These are phyloP conservation scores for Aspergillus sp. DNA, from an alignment of 2,329 filamentous ascomycete genomes.

Conservation along the genomic window DNA sequence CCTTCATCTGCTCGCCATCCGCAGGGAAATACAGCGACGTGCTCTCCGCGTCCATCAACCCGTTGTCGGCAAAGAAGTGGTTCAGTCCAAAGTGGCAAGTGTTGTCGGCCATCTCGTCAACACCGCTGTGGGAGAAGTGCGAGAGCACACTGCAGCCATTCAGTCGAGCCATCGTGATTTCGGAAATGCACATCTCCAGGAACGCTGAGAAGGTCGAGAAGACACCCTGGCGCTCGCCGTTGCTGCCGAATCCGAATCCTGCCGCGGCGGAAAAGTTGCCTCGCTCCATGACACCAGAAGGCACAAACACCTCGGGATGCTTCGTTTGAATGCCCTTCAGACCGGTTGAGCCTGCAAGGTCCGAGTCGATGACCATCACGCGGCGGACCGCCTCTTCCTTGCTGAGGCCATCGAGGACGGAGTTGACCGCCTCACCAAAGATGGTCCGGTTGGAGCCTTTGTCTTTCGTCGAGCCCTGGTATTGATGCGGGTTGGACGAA, in stretches of 20 bases:
- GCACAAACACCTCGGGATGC: constrained; percentile 34
- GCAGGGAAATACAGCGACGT: constrained; percentile 37
- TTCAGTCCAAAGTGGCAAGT: constrained; percentile 40
- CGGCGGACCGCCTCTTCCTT: constrained; percentile 32
- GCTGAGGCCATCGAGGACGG: constrained; percentile 30
- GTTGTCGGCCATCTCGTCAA: constrained; percentile 39
- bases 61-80: constrained; percentile 39
- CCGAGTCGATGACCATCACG: constrained; percentile 38
- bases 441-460: constrained; percentile 34
- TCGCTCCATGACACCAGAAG: constrained; percentile 37
- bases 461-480: constrained; percentile 30
- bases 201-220: constrained; percentile 40
- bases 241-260: constrained; percentile 34
- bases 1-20: constrained; percentile 38
- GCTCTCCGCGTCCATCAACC: constrained; percentile 30
- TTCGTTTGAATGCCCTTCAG: constrained; percentile 31
- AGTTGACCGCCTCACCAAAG: constrained; percentile 36
- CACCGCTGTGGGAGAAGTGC: constrained; percentile 37
- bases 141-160: constrained; percentile 34
- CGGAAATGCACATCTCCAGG: constrained; percentile 36
- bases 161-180: constrained; percentile 38
- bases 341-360: constrained; percentile 37
- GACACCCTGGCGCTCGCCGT: constrained; percentile 30
- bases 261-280: constrained; percentile 38
- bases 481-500: constrained; percentile 26